phyloP scores from a whole-genome alignment of 345 rosid genomes.

The Heritiera fomes region DNA sequence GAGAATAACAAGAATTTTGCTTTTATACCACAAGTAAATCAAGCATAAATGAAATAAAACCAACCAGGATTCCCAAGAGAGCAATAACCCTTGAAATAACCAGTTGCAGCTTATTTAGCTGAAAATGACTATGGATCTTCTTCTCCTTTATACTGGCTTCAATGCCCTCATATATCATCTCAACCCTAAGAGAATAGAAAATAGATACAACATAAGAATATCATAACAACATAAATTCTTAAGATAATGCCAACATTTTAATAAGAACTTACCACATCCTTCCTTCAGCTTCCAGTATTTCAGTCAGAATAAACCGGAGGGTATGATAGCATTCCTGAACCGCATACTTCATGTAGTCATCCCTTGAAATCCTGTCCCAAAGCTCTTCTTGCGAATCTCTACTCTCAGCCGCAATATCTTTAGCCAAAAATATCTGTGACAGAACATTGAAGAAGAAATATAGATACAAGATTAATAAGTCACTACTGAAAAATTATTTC shows the following conservation, averaged over 20 bases:
- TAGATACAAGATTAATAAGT: neutral
- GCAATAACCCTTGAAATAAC: slow-evolving; percentile 81
- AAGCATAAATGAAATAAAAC: slow-evolving; percentile 22
- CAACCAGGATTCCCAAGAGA: slow-evolving; percentile 84
- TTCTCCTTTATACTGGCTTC: slow-evolving; percentile 46
- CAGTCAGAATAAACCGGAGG: slow-evolving; percentile 64
- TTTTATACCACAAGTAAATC: neutral
- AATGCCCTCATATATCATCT: slow-evolving; percentile 69
- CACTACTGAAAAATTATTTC: neutral
- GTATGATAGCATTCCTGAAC: slow-evolving; percentile 80
- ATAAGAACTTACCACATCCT: slow-evolving; percentile 66
- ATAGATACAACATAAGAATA: slow-evolving; percentile 28
- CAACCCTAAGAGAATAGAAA: slow-evolving; percentile 63
- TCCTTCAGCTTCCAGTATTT: slow-evolving; percentile 86
- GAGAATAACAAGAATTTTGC: neutral
- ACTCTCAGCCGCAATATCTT: slow-evolving; percentile 77
- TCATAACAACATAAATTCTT: slow-evolving; percentile 1
- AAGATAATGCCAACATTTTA: slow-evolving; percentile 21
- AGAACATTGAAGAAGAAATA: neutral
- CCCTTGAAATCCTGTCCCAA: slow-evolving; percentile 79
- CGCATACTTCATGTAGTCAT: slow-evolving; percentile 94
- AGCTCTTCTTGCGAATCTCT: slow-evolving; percentile 79
- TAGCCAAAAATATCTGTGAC: slow-evolving; percentile 80
- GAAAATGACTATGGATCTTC: slow-evolving; percentile 60
- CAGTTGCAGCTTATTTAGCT: slow-evolving; percentile 69